Conservation (phyloP, 2,329 filamentous ascomycete genomes). For the Fusarium nisikadoi region DNA sequence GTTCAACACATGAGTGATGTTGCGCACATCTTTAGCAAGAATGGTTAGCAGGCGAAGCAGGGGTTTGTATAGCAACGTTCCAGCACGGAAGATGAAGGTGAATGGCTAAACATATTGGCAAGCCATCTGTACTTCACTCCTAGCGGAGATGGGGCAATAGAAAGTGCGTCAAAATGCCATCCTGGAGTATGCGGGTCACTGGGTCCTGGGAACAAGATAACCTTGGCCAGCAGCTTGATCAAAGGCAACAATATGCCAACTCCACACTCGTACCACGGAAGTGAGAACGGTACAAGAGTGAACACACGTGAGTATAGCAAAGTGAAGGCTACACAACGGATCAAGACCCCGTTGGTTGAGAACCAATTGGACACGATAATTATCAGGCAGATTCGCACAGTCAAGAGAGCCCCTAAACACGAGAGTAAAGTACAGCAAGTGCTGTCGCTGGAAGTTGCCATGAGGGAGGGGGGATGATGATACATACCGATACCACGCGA, state of each 20-base stretch:
- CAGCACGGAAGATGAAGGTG: constrained; percentile 61
- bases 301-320: constrained; percentile 78
- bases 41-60: constrained; percentile 79
- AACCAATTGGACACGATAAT: constrained; percentile 83
- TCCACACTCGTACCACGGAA: constrained; percentile 78
- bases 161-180: constrained; percentile 65
- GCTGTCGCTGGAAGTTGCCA: constrained; percentile 67
- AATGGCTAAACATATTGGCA: constrained; percentile 62
- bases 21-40: constrained; percentile 92
- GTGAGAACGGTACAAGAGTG: constrained; percentile 74
- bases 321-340: constrained; percentile 56
- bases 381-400: constrained; percentile 93
- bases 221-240: constrained; percentile 75
- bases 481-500: constrained; percentile 99
- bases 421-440: constrained; percentile 87
- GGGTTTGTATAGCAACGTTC: constrained; percentile 68
- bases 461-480: constrained; percentile 59
- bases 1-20: constrained; percentile 99
- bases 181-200: constrained; percentile 62
- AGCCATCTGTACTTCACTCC: constrained; percentile 63
- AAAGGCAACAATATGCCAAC: constrained; percentile 79
- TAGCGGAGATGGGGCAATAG: constrained; percentile 67
- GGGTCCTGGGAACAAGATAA: constrained; percentile 67
- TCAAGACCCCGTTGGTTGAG: constrained; percentile 87
- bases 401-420: constrained; percentile 87